A percentile compares a stretch with the other conserved stretches of the same genome.
phyloP scores from a whole-genome alignment of 192 early-diverging fungal species.

The Umbelopsis ramanniana region DNA sequence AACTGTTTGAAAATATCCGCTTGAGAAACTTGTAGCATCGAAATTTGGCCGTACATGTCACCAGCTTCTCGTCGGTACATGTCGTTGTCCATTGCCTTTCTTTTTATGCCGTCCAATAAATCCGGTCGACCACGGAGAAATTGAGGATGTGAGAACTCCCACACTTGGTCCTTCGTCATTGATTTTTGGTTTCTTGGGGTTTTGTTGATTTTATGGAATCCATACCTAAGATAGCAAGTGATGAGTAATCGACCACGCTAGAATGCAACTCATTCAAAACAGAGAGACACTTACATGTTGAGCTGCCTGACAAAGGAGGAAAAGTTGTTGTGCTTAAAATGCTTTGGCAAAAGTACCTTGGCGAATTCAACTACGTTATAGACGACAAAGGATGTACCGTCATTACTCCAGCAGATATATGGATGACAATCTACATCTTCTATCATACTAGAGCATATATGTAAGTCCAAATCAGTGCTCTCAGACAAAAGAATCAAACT shows the following conservation, averaged over 20 bases:
- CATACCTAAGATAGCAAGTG: slow-evolving; percentile 43
- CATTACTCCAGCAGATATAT: slow-evolving; percentile 73
- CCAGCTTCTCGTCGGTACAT: slow-evolving; percentile 62
- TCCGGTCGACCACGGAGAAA: slow-evolving; percentile 62
- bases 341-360: slow-evolving; percentile 77
- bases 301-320: slow-evolving; percentile 91
- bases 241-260: slow-evolving; percentile 52
- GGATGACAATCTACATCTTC: slow-evolving; percentile 66
- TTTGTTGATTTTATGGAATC: slow-evolving; percentile 80
- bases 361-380: slow-evolving; percentile 81
- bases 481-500: neutral
- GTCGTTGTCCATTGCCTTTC: slow-evolving; percentile 74
- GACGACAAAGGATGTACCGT: slow-evolving; percentile 72
- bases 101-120: slow-evolving; percentile 73
- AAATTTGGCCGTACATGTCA: slow-evolving; percentile 64
- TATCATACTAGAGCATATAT: slow-evolving; percentile 54
- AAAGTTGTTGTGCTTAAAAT: slow-evolving; percentile 94
- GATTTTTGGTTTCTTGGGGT: slow-evolving; percentile 64
- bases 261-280: neutral
- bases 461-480: neutral
- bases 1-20: slow-evolving; percentile 63
- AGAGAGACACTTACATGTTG: slow-evolving; percentile 79
- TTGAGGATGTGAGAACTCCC: slow-evolving; percentile 72
- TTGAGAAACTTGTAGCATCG: slow-evolving; percentile 66
- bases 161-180: slow-evolving; percentile 68